A percentile compares a stretch with the other conserved stretches of the same genome.
These are phyloP conservation scores for Boechera stricta DNA, from an alignment of 345 rosid genomes.

Conservation along the genomic window DNA sequence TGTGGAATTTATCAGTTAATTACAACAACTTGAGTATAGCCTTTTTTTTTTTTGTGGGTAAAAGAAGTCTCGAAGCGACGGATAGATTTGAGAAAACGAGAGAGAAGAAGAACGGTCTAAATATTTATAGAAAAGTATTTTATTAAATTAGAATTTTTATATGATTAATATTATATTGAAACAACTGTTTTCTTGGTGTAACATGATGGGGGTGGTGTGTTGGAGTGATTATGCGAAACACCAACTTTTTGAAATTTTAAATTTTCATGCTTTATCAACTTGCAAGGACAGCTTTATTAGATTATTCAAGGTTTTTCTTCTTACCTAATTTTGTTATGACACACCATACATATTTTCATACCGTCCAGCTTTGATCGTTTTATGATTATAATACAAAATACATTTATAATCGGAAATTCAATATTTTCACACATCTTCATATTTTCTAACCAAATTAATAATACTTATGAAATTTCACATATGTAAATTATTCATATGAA, in stretches of 20 bases:
- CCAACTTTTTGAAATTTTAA: constrained; percentile 26
- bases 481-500: too few relatives aligned
- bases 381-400: background rate
- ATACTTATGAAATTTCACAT: too few relatives aligned
- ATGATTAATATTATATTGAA: constrained; percentile 17
- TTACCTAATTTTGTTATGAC: constrained; percentile 29
- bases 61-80: background rate
- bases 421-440: background rate
- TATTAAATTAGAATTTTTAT: background rate
- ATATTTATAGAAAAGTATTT: background rate
- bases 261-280: constrained; percentile 7
- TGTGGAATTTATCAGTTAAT: too few relatives aligned
- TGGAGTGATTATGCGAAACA: constrained; percentile 31
- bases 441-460: too few relatives aligned
- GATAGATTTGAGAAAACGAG: background rate
- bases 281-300: too few relatives aligned
- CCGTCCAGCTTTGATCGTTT: constrained; percentile 13
- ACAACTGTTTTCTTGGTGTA: constrained; percentile 35
- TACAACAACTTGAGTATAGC: background rate
- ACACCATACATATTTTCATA: constrained; percentile 15
- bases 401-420: background rate
- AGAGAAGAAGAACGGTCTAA: background rate
- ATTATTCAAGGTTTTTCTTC: constrained; percentile 13
- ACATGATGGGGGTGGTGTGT: constrained; percentile 41
- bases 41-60: background rate